A percentile compares a stretch with the other conserved stretches of the same genome.
Conservation (phyloP, 2,329 filamentous ascomycete species). For the Stylonectria norvegica region DNA sequence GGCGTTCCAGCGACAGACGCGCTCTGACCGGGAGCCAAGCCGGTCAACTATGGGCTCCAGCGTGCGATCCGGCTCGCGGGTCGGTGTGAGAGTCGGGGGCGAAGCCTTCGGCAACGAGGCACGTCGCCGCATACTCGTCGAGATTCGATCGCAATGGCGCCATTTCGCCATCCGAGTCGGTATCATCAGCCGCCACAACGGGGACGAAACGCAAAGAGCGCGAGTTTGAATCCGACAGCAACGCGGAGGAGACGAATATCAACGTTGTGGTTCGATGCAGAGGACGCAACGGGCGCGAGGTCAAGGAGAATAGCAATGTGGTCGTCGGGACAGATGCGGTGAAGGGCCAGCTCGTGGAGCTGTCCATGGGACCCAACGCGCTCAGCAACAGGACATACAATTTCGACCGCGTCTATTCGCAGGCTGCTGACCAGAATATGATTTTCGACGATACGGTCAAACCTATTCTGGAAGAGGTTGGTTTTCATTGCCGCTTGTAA, state of each 20-base stretch:
- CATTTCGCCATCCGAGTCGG: slow-evolving; percentile 67
- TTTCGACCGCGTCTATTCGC: slow-evolving; percentile 96
- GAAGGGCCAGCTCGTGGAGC: slow-evolving; percentile 76
- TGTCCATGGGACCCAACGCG: slow-evolving; percentile 90
- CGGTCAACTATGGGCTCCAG: slow-evolving; percentile 34
- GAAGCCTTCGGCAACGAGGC: slow-evolving; percentile 25
- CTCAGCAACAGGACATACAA: slow-evolving; percentile 94
- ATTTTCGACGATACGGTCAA: slow-evolving; percentile 93
- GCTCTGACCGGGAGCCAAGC: slow-evolving; percentile 37
- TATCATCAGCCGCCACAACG: slow-evolving; percentile 46
- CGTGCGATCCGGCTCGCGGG: slow-evolving; percentile 22
- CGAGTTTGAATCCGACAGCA: slow-evolving; percentile 66
- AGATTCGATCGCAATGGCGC: slow-evolving; percentile 38
- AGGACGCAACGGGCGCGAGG: slow-evolving; percentile 87
- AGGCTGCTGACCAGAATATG: slow-evolving; percentile 88
- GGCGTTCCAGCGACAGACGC: slow-evolving; percentile 35
- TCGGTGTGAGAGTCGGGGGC: slow-evolving; percentile 24
- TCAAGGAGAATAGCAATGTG: slow-evolving; percentile 90
- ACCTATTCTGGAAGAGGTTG: slow-evolving; percentile 87
- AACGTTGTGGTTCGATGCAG: slow-evolving; percentile 95
- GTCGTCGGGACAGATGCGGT: slow-evolving; percentile 86
- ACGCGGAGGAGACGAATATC: slow-evolving; percentile 86
- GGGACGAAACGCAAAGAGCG: slow-evolving; percentile 82
- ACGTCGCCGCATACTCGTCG: slow-evolving; percentile 21
- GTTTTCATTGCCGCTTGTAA: no score